Percentiles rank a stretch among this genome's conserved stretches.
Evolutionary conservation across 345 rosid species (phyloP).

Genomic region (Acer campestre): DNA sequence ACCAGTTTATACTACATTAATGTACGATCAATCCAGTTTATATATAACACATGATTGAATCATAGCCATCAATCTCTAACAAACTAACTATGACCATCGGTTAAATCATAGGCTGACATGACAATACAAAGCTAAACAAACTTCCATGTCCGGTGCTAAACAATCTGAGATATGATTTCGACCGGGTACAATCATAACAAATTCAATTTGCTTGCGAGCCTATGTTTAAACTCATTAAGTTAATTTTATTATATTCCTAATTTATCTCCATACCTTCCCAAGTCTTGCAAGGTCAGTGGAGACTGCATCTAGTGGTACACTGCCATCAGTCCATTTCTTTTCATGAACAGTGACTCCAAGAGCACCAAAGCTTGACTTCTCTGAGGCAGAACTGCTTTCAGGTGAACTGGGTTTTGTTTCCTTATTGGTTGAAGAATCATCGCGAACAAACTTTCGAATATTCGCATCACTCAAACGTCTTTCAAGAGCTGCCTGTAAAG

Average conservation of each 20-base stretch:
- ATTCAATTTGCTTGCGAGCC: neutral
- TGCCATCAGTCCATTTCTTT: constrained; percentile 94
- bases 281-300: constrained; percentile 64
- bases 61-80: no score
- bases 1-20: no score
- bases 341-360: constrained; percentile 73
- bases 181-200: neutral
- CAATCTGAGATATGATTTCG: neutral
- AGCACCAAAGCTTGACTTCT: constrained; percentile 38
- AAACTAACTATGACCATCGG: no score
- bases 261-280: constrained; percentile 55
- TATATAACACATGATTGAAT: no score
- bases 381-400: constrained; percentile 34
- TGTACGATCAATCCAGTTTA: no score
- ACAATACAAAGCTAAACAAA: no score
- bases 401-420: constrained; percentile 53
- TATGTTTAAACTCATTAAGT: neutral
- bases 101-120: no score
- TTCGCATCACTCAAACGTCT: constrained; percentile 83
- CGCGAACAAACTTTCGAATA: constrained; percentile 43
- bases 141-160: no score
- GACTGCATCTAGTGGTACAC: constrained; percentile 57
- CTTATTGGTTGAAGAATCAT: constrained; percentile 48
- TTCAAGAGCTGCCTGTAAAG: constrained; percentile 80
- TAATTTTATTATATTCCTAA: neutral